These are phyloP conservation scores for Evernia prunastri DNA, from an alignment of 495 filamentous ascomycete genomes.

Conservation along the genomic window DNA sequence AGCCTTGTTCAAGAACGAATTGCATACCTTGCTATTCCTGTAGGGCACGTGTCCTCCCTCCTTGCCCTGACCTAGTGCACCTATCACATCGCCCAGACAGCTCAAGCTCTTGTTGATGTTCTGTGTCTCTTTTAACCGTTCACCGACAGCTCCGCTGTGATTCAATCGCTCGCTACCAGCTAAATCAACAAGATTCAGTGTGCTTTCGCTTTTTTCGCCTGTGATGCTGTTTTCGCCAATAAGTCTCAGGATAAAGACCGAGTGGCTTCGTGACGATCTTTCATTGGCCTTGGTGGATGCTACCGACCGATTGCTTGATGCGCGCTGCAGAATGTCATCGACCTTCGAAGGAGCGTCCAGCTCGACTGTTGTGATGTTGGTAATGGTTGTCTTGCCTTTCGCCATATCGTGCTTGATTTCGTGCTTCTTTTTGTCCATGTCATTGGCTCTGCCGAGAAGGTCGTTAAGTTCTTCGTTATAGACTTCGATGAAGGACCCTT, in stretches of 20 bases:
- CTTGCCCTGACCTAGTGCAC: constrained; percentile 78
- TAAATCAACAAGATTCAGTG: constrained; percentile 92
- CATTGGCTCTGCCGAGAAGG: constrained; percentile 69
- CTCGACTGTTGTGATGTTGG: constrained; percentile 70
- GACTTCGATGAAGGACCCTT: constrained; percentile 95
- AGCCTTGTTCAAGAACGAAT: background rate
- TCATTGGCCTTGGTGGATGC: constrained; percentile 96
- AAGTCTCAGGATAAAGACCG: constrained; percentile 91
- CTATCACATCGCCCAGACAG: constrained; percentile 91
- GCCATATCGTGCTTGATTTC: constrained; percentile 85
- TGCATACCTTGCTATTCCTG: constrained; percentile 79
- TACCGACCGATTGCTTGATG: constrained; percentile 77
- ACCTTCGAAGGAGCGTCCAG: constrained; percentile 76
- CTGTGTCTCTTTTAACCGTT: constrained; percentile 86
- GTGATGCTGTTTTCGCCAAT: constrained; percentile 75
- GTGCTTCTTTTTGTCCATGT: constrained; percentile 78
- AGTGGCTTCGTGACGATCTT: constrained; percentile 87
- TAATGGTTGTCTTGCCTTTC: constrained; percentile 74
- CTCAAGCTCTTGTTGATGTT: constrained; percentile 93
- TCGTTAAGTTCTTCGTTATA: constrained; percentile 98
- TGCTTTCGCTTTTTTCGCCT: constrained; percentile 79
- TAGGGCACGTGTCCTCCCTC: constrained; percentile 87
- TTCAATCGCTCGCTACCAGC: constrained; percentile 88
- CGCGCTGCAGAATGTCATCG: constrained; percentile 67
- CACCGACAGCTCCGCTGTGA: constrained; percentile 75